Conservation (phyloP, 768 basidiomycete genomes). For the Rhodocollybia butyracea region DNA sequence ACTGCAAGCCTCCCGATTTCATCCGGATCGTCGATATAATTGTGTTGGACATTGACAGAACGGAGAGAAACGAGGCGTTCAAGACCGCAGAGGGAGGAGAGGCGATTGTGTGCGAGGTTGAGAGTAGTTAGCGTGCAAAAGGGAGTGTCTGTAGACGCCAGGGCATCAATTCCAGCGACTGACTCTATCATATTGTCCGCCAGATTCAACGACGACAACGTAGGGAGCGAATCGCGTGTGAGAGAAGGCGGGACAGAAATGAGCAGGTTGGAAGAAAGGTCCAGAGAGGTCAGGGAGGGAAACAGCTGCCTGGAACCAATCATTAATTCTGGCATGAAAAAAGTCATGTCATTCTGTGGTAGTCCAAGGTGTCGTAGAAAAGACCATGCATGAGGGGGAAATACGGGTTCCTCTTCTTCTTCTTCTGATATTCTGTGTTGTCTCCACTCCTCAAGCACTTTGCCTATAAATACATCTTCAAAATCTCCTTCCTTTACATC, state of each 20-base stretch:
- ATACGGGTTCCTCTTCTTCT: slow-evolving; percentile 38
- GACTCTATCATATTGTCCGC: slow-evolving; percentile 97
- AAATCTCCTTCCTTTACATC: slow-evolving; percentile 83
- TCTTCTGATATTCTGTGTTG: slow-evolving; percentile 50
- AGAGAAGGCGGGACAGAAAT: slow-evolving; percentile 83
- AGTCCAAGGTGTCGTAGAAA: slow-evolving; percentile 74
- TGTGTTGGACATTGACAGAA: slow-evolving; percentile 78
- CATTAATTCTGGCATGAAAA: slow-evolving; percentile 66
- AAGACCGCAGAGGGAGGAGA: slow-evolving; percentile 93
- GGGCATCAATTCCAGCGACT: slow-evolving; percentile 81
- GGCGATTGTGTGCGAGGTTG: slow-evolving; percentile 82
- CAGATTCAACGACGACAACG: slow-evolving; percentile 90
- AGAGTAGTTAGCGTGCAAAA: slow-evolving; percentile 71
- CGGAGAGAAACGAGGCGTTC: slow-evolving; percentile 86
- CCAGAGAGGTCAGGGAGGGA: slow-evolving; percentile 71
- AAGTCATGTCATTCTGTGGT: slow-evolving; percentile 78
- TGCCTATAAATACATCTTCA: slow-evolving; percentile 69
- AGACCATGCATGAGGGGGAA: slow-evolving; percentile 69
- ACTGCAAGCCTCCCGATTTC: slow-evolving; percentile 82
- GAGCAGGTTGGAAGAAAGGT: slow-evolving; percentile 88
- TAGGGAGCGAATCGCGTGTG: slow-evolving; percentile 65
- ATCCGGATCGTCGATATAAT: slow-evolving; percentile 75
- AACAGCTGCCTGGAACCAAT: no score
- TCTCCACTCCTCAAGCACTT: slow-evolving; percentile 77
- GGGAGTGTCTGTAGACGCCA: slow-evolving; percentile 77